Evolutionary conservation across 805 yeast species (phyloP).

Genomic region (Sugiyamaella lignohabitans): DNA sequence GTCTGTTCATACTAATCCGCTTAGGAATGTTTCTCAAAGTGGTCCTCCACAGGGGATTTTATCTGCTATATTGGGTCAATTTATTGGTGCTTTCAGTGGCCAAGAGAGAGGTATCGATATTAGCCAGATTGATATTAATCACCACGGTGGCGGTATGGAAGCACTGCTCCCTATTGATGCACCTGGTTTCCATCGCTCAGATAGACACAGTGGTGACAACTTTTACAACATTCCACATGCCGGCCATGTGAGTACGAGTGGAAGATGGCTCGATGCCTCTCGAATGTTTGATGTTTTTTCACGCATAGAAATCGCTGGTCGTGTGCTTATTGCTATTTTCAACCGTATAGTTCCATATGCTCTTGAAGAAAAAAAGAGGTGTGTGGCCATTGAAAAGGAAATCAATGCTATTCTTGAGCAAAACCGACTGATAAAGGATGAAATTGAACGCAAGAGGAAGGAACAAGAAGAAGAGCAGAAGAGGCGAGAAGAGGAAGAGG

Average conservation of each 20-base stretch:
- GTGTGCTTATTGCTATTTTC: conserved; percentile 22
- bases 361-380: conserved; percentile 25
- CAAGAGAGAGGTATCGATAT: conserved; percentile 1
- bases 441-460: conserved; percentile 14
- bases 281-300: conserved; percentile 45
- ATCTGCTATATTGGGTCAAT: conserved; percentile 16
- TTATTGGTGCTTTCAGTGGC: conserved; percentile 9
- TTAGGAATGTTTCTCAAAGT: conserved; percentile 9
- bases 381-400: conserved; percentile 20
- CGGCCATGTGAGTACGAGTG: conserved; percentile 42
- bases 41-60: neutral
- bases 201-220: neutral
- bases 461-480: conserved; percentile 24
- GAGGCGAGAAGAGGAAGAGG: conserved; percentile 23
- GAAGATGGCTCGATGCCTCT: conserved; percentile 62
- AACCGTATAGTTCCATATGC: conserved; percentile 22
- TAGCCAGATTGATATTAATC: neutral
- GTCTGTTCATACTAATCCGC: conserved; percentile 8
- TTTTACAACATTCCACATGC: neutral
- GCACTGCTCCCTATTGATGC: neutral
- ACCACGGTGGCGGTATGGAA: neutral
- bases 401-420: conserved; percentile 33
- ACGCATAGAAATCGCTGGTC: conserved; percentile 29
- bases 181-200: neutral
- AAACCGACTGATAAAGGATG: conserved; percentile 24